Evolutionary conservation across 805 yeast genomes (phyloP).

Genomic region (Soucietia sequanensis): DNA sequence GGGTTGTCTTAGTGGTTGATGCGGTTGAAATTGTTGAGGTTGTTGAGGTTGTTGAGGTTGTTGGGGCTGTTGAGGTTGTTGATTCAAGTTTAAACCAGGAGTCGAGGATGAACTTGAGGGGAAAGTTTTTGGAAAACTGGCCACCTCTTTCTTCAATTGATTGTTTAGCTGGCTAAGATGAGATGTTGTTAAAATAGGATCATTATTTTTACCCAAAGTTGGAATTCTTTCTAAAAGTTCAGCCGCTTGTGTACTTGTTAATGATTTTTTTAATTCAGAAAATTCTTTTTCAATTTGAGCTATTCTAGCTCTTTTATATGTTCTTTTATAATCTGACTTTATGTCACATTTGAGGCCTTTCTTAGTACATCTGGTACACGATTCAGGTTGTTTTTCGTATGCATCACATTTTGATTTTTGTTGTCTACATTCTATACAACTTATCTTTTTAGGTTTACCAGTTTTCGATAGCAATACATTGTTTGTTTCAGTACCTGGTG

Average conservation of each 20-base stretch:
- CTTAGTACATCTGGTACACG: constrained; percentile 81
- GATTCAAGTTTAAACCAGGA: neutral
- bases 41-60: constrained; percentile 5
- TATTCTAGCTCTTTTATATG: constrained; percentile 81
- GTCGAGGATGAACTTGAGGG: neutral
- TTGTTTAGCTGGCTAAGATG: too few species aligned
- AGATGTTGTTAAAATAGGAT: too few species aligned
- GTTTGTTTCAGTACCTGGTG: neutral
- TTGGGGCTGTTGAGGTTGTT: neutral
- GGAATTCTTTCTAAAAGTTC: constrained; percentile 30
- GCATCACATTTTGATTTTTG: constrained; percentile 94
- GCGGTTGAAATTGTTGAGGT: constrained; percentile 1
- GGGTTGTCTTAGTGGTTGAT: constrained; percentile 4
- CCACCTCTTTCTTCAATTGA: too few species aligned
- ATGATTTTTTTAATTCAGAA: constrained; percentile 59
- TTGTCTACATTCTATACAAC: constrained; percentile 95
- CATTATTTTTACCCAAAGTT: constrained; percentile 4
- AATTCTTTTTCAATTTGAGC: constrained; percentile 84
- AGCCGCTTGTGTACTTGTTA: constrained; percentile 35
- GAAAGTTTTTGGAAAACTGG: constrained; percentile 1
- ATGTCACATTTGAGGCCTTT: constrained; percentile 69
- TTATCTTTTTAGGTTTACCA: constrained; percentile 55
- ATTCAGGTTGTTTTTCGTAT: constrained; percentile 64
- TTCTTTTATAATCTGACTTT: constrained; percentile 80
- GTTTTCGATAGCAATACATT: constrained; percentile 7